A percentile compares a stretch with the other conserved stretches of the same genome.
phyloP scores from a whole-genome alignment of 2,329 filamentous ascomycete species.

The Aspergillus clavatus region DNA sequence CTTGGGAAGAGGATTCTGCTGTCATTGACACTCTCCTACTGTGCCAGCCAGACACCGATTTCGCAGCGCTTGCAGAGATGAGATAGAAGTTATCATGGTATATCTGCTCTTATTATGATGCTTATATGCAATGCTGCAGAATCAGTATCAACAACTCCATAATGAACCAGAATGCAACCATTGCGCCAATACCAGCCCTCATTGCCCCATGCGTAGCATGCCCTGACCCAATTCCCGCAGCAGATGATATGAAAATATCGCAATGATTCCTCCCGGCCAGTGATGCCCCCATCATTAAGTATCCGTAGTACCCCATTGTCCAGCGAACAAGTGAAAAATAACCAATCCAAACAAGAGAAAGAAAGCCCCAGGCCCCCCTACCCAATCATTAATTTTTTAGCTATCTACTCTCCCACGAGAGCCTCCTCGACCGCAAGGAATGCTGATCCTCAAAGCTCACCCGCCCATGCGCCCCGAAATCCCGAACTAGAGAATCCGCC shows the following conservation, averaged over 20 bases:
- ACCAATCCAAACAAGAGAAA: not conserved
- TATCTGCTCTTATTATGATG: not conserved
- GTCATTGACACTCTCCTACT: too few relatives aligned
- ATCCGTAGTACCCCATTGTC: not conserved
- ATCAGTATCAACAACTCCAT: not conserved
- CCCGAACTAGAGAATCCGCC: conserved; percentile 2
- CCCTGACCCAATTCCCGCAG: not conserved
- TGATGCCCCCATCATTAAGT: not conserved
- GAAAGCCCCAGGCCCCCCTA: not conserved
- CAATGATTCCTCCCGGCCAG: not conserved
- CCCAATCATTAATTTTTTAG: not conserved
- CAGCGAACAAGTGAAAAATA: not conserved
- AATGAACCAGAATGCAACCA: not conserved
- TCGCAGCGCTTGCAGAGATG: not conserved
- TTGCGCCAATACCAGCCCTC: not conserved
- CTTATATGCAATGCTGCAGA: not conserved
- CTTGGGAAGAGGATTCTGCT: conserved; percentile 1
- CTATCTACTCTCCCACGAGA: conserved; percentile 29
- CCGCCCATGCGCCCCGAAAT: not conserved
- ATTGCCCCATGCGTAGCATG: not conserved
- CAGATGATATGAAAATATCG: not conserved
- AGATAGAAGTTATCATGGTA: not conserved
- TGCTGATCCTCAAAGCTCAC: conserved; percentile 5
- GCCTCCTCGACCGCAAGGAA: conserved; percentile 6
- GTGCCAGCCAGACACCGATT: too few relatives aligned